phyloP scores from a whole-genome alignment of 768 basidiomycete genomes.

The Tulasnella sp. region DNA sequence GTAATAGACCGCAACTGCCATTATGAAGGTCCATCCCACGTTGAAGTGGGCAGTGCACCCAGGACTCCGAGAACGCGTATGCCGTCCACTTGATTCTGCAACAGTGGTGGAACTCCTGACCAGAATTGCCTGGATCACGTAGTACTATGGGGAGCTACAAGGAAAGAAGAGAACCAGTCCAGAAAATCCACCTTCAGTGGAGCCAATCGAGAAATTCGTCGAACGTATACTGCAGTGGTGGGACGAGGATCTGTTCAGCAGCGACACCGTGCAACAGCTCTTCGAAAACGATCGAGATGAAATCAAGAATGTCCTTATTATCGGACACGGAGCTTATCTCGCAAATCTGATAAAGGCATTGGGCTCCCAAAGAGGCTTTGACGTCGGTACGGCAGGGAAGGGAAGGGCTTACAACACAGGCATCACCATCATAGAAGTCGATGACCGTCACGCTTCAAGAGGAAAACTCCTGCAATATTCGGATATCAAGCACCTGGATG shows the following conservation, averaged over 20 bases:
- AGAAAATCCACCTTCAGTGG: constrained; percentile 19
- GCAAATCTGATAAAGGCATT: constrained; percentile 26
- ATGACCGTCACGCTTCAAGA: neutral
- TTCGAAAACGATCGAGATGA: neutral
- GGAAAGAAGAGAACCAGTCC: constrained; percentile 21
- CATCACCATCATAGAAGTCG: constrained; percentile 14
- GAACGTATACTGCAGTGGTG: constrained; percentile 31
- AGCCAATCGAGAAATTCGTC: constrained; percentile 12
- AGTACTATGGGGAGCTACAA: constrained; percentile 29
- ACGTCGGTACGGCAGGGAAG: neutral
- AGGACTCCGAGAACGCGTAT: constrained; percentile 18
- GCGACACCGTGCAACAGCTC: neutral
- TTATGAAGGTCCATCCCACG: constrained; percentile 33
- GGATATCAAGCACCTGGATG: constrained; percentile 21
- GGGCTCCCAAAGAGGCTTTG: neutral
- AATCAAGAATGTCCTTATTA: constrained; percentile 23
- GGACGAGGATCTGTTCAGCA: constrained; percentile 10
- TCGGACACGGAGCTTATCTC: constrained; percentile 33
- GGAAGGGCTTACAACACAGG: neutral
- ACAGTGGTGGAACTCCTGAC: neutral
- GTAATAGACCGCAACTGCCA: constrained; percentile 32
- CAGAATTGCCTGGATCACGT: neutral
- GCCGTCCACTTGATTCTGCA: neutral
- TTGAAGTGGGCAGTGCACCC: neutral
- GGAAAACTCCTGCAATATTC: neutral